These are phyloP conservation scores for Lathyrus aphaca DNA, from an alignment of 306 rosid genomes.

Conservation along the genomic window DNA sequence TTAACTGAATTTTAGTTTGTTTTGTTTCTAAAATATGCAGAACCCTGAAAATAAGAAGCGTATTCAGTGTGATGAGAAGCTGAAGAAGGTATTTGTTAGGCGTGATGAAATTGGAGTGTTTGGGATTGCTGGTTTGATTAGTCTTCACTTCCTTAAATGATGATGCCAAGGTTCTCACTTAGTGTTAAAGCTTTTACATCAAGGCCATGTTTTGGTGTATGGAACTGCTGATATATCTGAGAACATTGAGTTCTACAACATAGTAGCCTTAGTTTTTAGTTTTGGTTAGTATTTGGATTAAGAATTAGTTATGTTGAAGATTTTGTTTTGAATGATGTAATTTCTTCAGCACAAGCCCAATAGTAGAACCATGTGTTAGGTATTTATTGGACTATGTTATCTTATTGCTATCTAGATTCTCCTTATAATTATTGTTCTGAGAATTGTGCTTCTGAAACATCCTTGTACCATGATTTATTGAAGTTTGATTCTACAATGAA, in stretches of 20 bases:
- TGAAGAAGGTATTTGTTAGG: constrained; percentile 81
- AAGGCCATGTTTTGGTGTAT: constrained; percentile 48
- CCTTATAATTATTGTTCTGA: neutral
- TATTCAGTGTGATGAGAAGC: constrained; percentile 83
- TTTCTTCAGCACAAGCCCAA: constrained; percentile 35
- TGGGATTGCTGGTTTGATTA: constrained; percentile 82
- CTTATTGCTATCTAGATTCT: constrained; percentile 9
- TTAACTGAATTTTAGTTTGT: constrained; percentile 26
- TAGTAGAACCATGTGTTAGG: constrained; percentile 24
- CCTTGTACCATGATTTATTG: neutral
- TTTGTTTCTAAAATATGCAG: constrained; percentile 44
- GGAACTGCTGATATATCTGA: constrained; percentile 26
- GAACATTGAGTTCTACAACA: constrained; percentile 37
- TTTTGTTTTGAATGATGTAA: constrained; percentile 38
- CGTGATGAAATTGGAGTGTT: constrained; percentile 79
- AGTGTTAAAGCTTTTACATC: constrained; percentile 32
- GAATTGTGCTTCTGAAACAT: neutral
- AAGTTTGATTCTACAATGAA: neutral
- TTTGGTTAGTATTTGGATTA: too few relatives aligned
- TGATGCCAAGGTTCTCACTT: neutral
- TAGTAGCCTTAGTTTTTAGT: constrained; percentile 36
- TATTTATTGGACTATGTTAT: constrained; percentile 24
- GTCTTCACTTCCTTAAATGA: constrained; percentile 78
- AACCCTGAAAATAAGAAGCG: constrained; percentile 79
- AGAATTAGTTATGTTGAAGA: constrained; percentile 41